A percentile compares a stretch with the other conserved stretches of the same genome.
phyloP scores from a whole-genome alignment of 768 basidiomycete genomes.

The Suillus discolor region DNA sequence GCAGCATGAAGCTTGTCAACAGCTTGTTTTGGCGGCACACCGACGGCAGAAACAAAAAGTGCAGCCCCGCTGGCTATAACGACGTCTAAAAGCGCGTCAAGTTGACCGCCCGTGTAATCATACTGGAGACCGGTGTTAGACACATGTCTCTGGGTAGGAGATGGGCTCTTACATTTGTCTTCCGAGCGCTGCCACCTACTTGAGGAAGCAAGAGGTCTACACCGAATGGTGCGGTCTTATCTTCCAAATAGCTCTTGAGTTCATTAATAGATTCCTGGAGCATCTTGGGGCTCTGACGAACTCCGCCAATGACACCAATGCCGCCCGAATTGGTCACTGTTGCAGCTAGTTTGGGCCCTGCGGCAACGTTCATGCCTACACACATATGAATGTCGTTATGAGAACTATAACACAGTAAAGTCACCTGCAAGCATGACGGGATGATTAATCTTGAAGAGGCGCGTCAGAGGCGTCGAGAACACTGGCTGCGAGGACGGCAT shows the following conservation, averaged over 20 bases:
- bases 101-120: conserved; percentile 80
- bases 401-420: conserved; percentile 8
- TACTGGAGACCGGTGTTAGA: conserved; percentile 33
- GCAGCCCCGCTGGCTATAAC: conserved; percentile 73
- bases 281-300: conserved; percentile 72
- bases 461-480: conserved; percentile 75
- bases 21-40: conserved; percentile 81
- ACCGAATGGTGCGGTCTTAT: conserved; percentile 77
- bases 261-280: conserved; percentile 69
- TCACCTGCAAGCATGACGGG: conserved; percentile 82
- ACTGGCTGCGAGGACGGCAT: conserved; percentile 71
- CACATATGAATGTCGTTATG: conserved; percentile 6
- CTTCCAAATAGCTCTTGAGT: conserved; percentile 71
- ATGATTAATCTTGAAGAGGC: conserved; percentile 76
- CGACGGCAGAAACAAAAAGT: conserved; percentile 83
- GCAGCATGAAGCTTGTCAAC: conserved; percentile 83
- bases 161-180: conserved; percentile 61
- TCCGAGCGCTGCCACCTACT: conserved; percentile 78
- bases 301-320: conserved; percentile 86
- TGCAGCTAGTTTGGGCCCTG: conserved; percentile 82
- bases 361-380: conserved; percentile 76
- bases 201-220: conserved; percentile 86
- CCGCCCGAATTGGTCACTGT: conserved; percentile 92
- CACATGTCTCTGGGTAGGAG: not conserved
- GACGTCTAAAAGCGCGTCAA: conserved; percentile 76